Percentiles rank a stretch among this genome's conserved stretches.
phyloP scores from a whole-genome alignment of 148 eudicot species.

The Spergularia marina region DNA sequence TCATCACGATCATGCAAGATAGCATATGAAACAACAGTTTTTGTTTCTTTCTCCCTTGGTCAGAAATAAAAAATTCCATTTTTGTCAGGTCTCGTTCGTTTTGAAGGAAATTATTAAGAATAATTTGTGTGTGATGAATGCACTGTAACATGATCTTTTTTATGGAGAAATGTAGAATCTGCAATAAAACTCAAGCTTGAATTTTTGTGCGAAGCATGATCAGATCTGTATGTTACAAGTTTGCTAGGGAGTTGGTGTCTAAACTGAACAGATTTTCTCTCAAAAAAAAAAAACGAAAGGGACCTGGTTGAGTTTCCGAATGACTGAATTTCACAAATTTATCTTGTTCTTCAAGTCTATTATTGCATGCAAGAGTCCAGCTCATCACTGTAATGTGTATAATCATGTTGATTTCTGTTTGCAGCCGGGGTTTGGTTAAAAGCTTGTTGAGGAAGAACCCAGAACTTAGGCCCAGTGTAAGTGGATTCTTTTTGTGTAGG shows the following conservation, averaged over 20 bases:
- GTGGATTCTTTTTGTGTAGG: slow-evolving; percentile 13
- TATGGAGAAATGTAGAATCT: neutral
- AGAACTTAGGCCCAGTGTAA: slow-evolving; percentile 84
- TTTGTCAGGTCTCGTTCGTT: neutral
- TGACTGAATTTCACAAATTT: neutral
- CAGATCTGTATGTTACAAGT: too few relatives aligned
- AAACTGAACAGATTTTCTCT: too few relatives aligned
- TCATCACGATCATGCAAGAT: too few relatives aligned
- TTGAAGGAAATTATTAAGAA: neutral
- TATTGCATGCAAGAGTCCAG: slow-evolving; percentile 10
- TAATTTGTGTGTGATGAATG: neutral
- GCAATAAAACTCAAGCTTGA: too few relatives aligned
- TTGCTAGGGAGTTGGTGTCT: too few relatives aligned
- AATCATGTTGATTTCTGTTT: slow-evolving; percentile 25
- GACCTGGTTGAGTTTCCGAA: too few relatives aligned
- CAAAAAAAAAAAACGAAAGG: too few relatives aligned
- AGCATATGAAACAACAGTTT: neutral
- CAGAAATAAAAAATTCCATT: neutral
- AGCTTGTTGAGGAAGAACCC: slow-evolving; percentile 97
- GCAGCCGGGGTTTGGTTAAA: slow-evolving; percentile 87
- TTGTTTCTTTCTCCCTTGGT: neutral
- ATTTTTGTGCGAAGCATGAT: neutral
- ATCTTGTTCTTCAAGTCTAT: neutral
- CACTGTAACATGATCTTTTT: neutral
- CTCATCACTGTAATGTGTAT: neutral